These are phyloP conservation scores for Saitozyma podzolica DNA, from an alignment of 768 basidiomycete genomes.

Conservation along the genomic window DNA sequence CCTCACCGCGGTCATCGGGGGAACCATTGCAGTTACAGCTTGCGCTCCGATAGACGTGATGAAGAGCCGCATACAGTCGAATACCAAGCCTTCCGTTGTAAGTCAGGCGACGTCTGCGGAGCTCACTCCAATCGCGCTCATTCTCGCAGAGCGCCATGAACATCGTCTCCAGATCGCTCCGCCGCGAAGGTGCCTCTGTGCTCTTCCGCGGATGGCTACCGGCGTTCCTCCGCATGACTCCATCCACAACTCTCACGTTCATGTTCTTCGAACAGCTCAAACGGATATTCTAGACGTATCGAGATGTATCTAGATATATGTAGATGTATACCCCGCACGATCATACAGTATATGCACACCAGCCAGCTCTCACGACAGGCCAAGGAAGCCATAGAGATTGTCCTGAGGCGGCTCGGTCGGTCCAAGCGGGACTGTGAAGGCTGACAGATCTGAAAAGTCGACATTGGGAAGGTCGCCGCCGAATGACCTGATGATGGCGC, in stretches of 20 bases:
- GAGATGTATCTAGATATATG: too few species aligned
- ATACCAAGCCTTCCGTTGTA: neutral
- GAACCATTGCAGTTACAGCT: neutral
- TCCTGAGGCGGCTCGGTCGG: too few species aligned
- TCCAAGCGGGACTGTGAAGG: too few species aligned
- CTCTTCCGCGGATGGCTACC: constrained; percentile 1
- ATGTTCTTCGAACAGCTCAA: constrained; percentile 6
- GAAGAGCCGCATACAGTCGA: neutral
- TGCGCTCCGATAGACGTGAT: neutral
- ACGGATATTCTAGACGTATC: neutral
- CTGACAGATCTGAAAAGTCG: too few species aligned
- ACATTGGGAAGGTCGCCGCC: too few species aligned
- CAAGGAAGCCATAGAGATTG: too few species aligned
- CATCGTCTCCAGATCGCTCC: too few species aligned
- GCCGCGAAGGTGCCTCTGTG: too few species aligned
- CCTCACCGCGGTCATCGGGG: neutral
- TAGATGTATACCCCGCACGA: too few species aligned
- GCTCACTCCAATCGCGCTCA: neutral
- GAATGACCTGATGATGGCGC: constrained; percentile 12
- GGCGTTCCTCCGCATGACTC: neutral
- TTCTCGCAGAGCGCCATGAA: too few species aligned
- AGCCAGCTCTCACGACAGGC: too few species aligned
- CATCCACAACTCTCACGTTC: neutral
- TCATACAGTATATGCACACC: too few species aligned
- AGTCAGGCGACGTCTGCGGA: neutral